Base-by-base conservation (phyloP, 202 grass and related monocot species). In the Musa balbisiana region DNA sequence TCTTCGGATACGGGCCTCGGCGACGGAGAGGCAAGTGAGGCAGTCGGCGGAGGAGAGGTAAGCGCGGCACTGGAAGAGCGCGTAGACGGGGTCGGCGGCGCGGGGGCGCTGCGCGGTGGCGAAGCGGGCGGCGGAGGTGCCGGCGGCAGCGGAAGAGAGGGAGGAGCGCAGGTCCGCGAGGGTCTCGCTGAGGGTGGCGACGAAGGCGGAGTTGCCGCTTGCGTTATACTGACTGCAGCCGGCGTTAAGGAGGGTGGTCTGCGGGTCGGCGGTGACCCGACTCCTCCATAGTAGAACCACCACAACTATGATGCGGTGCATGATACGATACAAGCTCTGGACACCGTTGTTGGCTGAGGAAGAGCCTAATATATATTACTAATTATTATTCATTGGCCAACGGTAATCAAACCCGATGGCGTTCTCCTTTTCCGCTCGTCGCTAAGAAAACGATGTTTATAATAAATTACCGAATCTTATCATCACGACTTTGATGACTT, bases 201-300 rank as follows among this genome's bases (percentile, higher is more conserved):
- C 9, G 82, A 96, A 96, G 78, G 78, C 79, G 56, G 51, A 12
- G 54, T 77, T 12, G 22, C 87, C 73, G 54, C 82, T 87, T 65
- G 81, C 86, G 75, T 96, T 96, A 75, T 89, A 85, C 80, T 82
- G 82, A 82, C 92, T 91, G 80, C 86, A 96, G 19, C 84, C 92
- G 14, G 49, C 64, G 72, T 87, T 80, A 62, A 96, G 84, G 77
- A 82, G 72, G 55, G 70, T 87, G 68, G 80, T 73, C 85, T 87
- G 84, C 53, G 92, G 82, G 59, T 89, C 82, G n/a, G 63, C 49
- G 54, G 78, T 56, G 73, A 55, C 3, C 53, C 69, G 85, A 63
- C 49, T 67, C 70, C 49, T 67, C 70, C 81, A 53, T 24, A 81
- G 58, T 52, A 79, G 50, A 16, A 59, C 16, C 1, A 21, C 49